Evolutionary conservation across 768 basidiomycete species (phyloP), one percentile per base, ranked within the genome.

Genomic region (Phanerodontia chrysosporium): DNA sequence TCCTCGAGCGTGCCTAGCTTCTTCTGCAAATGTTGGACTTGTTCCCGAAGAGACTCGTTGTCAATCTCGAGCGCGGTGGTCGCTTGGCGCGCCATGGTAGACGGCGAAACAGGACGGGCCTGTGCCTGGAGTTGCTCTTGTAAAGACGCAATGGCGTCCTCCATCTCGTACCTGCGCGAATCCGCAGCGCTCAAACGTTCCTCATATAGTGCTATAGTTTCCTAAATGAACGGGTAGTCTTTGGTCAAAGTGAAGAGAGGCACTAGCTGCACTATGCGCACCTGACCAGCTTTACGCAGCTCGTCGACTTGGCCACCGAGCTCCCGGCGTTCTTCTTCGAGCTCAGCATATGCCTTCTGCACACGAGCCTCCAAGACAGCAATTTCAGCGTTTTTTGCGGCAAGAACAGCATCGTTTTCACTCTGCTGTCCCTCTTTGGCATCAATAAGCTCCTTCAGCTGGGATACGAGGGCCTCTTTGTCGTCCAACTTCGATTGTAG

Each of bases 201-300:
- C 74, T 99, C 96, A 68, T 98, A 98, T 12, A 97, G 79, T 21
- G 92, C 91, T 59, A 97, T 97, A 0, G 95, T 93, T 84, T 94
- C 92, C 91, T 95, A 67, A 27, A 25, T 49, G 48, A 49, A 53
- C 1, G 14, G 2, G 24, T 55, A 42, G 30, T 13, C 24, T 18
- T 55, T 29, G 27, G 39, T 18, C 18, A 18, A 18, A 8, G 18
- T 18, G n/a, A 14, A 22, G 9, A 28, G 18, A 24, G 29, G 18
- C 12, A 28, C 44, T 2, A 5, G 4, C 14, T 1, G 35, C 30
- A 25, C 1, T 12, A 29, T 9, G 60, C 78, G 65, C 67, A 92
- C 92, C 78, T 95, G 92, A 35, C 95, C 95, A 25, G 95, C 96
- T 62, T 82, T 79, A 30, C 92, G 81, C 44, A 98, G 80, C 67